Percentiles rank a stretch among this genome's conserved stretches.
Evolutionary conservation across 2,329 filamentous ascomycete genomes (phyloP).

Genomic region (Colletotrichum eremochloae): DNA sequence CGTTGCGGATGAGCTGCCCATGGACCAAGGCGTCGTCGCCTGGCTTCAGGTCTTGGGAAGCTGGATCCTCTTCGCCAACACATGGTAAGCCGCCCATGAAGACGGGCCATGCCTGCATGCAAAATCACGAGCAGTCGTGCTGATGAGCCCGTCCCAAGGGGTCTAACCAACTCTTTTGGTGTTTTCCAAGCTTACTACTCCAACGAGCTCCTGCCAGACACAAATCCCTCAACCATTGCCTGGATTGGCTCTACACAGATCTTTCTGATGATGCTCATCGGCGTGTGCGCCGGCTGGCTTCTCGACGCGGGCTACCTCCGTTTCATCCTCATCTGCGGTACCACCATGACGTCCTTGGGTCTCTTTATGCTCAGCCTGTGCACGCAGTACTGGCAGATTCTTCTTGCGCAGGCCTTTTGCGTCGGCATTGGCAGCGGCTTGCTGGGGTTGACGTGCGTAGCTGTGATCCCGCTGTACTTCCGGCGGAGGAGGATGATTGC

Average conservation of each 20-base stretch:
- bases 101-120: background rate
- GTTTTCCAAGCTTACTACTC: slow-evolving; percentile 68
- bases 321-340: slow-evolving; percentile 55
- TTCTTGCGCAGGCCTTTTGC: slow-evolving; percentile 60
- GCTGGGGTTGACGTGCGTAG: slow-evolving; percentile 54
- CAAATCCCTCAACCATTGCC: slow-evolving; percentile 49
- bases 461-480: slow-evolving; percentile 54
- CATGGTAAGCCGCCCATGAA: slow-evolving; percentile 42
- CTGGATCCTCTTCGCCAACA: slow-evolving; percentile 64
- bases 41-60: slow-evolving; percentile 64
- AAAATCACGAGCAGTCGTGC: background rate
- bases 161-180: slow-evolving; percentile 60
- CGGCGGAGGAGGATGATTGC: slow-evolving; percentile 47
- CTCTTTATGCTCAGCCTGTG: slow-evolving; percentile 58
- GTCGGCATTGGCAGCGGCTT: slow-evolving; percentile 60
- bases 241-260: slow-evolving; percentile 63
- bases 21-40: slow-evolving; percentile 53
- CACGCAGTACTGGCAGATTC: slow-evolving; percentile 58
- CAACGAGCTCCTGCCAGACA: slow-evolving; percentile 46
- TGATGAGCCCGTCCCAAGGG: slow-evolving; percentile 50
- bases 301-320: slow-evolving; percentile 63
- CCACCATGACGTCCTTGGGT: slow-evolving; percentile 59
- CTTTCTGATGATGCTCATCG: slow-evolving; percentile 59
- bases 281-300: slow-evolving; percentile 59
- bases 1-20: background rate